Base-by-base conservation (phyloP, 192 early-diverging fungal species). In the Umbelopsis ramanniana region DNA sequence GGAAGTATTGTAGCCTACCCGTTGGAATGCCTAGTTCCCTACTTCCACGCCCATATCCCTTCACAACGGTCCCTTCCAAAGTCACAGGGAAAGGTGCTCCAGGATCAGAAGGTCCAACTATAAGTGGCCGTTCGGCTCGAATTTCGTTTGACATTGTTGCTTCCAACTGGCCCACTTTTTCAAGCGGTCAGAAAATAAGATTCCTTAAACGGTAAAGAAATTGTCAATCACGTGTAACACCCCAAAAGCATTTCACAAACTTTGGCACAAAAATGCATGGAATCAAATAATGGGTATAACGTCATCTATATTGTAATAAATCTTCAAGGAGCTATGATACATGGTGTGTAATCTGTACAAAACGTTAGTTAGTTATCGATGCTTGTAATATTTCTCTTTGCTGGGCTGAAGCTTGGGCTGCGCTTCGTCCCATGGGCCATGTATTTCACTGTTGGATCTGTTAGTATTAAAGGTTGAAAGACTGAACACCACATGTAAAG, bases 1-100 rank as follows among this genome's bases (percentile, higher is more conserved):
- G 6, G 14, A 22, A n/a, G n/a, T n/a, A 37, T n/a, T 10, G 43
- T 19, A 46, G 29, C 69, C 69, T 89, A 95, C 93, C 94, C 15
- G 98, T 99, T 10, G 98, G 97, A 74, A 98, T 96, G 10, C 97
- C 97, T 3, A 99, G 87, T 54, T 99, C 94, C 80, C 95, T 96
- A 74, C 94, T 92, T 19, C 98, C 98, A 40, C 98, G 87, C 2
- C 96, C 96, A 83, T 96, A 99, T 0, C 98, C 98, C 70, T 89
- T 86, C 23, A 92, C 86, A 19, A 99, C 97, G 2, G 52, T 73
- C 53, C 98, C 98, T n/a, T 86, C 83, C 47, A 98, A 87, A 54
- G 84, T 78, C 33, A 93, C 82, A 53, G 97, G 96, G 74, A 82
- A 98, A 26, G 95, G 96, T 9, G 74, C 6, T 26, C 84, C 81